Conservation (phyloP, 2,329 filamentous ascomycete genomes). For the Neospermospora avenae region DNA sequence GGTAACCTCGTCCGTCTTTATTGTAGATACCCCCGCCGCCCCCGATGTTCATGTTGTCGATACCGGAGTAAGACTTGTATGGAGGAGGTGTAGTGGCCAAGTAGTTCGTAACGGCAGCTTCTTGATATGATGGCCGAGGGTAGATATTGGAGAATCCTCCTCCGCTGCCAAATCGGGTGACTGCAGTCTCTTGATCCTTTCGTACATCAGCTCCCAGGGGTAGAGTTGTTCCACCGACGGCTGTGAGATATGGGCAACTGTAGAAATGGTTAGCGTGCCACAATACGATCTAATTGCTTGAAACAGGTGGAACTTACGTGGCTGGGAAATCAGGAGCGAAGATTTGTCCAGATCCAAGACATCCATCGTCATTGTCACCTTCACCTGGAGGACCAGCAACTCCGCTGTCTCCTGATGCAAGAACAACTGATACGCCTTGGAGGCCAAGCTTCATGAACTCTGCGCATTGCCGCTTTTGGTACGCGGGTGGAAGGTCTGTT, state of each 20-base stretch:
- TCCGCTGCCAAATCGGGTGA: slow-evolving; percentile 43
- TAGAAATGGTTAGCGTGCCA: too few species aligned
- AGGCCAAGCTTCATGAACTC: slow-evolving; percentile 64
- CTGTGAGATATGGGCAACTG: slow-evolving; percentile 65
- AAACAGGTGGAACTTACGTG: too few species aligned
- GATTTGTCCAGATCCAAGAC: slow-evolving; percentile 35
- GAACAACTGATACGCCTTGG: slow-evolving; percentile 63
- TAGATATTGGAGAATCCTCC: slow-evolving; percentile 54
- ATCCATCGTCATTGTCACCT: slow-evolving; percentile 60
- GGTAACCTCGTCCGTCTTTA: slow-evolving; percentile 48
- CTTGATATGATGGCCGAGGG: slow-evolving; percentile 46
- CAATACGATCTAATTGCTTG: too few species aligned
- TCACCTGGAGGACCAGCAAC: slow-evolving; percentile 53
- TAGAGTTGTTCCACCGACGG: slow-evolving; percentile 61
- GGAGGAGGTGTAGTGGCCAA: slow-evolving; percentile 30
- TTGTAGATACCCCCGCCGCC: slow-evolving; percentile 47
- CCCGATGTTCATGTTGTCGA: slow-evolving; percentile 36
- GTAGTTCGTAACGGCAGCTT: slow-evolving; percentile 43
- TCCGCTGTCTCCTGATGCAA: slow-evolving; percentile 57
- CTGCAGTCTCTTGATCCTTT: too few species aligned
- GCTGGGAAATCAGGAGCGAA: slow-evolving; percentile 54
- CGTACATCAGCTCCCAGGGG: too few species aligned
- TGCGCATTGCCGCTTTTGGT: slow-evolving; percentile 61
- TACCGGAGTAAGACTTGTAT: slow-evolving; percentile 27
- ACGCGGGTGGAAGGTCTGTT: slow-evolving; percentile 62